Evolutionary conservation across 108 stramenopile species (phyloP), one percentile per base, ranked within the genome.

Genomic region (Cylindrotheca closterium): DNA sequence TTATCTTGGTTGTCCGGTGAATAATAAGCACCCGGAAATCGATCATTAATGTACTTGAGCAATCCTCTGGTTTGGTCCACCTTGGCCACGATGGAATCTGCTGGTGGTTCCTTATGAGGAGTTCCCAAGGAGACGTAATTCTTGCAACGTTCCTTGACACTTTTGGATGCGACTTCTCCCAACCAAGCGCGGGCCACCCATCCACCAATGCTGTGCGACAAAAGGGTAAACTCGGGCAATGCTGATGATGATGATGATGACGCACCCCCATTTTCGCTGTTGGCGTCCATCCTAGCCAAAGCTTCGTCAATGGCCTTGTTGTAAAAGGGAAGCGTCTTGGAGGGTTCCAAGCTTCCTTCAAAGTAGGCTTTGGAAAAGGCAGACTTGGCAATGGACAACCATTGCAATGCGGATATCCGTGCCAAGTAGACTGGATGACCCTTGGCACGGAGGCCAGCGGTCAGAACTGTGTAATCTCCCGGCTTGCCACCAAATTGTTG

Each of bases 401-500:
- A 42, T 42, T 7, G 10, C 37, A 42, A 15, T 42, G 37, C 37
- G 15, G 37, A 10, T 10, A 42, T 42, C 15, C 15, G 37, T 42
- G 15, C 37, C 37, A 42, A 42, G 37, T 42, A 42, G 10, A 42
- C 37, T 7, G 37, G 37, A 42, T 42, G 37, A 10, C 37, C 37
- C 15, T 42, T 42, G 37, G 37, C 37, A 42, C 37, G 37, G 10
- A 42, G 15, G 7, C 15, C 10, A 10, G 7, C 37, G 10, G 15
- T 42, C 15, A 42, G 15, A 10, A 42, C 37, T 15, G 37, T 42
- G 15, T 42, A 42, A 15, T 42, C 37, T 10, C 37, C 37, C 7
- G 37, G 37, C 37, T 42, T 42, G 37, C 37, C 37, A 42, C 37
- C 37, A 42, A 42, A 42, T 42, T 42, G 37, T 42, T 42, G 37